Conservation (phyloP, 2,329 filamentous ascomycete species). For the Shiraia bambusicola region DNA sequence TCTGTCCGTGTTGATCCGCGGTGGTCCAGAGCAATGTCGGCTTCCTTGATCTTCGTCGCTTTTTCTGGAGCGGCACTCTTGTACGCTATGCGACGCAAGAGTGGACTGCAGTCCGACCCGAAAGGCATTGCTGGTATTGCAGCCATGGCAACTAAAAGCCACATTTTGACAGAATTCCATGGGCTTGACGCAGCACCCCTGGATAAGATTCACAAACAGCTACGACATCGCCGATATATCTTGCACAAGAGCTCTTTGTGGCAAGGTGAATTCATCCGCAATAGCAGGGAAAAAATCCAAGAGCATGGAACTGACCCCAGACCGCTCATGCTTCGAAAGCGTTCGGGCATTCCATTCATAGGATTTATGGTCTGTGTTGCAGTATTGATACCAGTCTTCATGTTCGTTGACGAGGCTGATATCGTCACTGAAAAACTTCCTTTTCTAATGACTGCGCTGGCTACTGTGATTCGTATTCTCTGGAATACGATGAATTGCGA, state of each 20-base stretch:
- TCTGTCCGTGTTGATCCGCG: conserved; percentile 57
- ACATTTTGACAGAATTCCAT: conserved; percentile 73
- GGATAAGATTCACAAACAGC: conserved; percentile 65
- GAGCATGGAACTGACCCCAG: conserved; percentile 56
- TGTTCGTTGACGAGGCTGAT: conserved; percentile 59
- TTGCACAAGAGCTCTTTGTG: conserved; percentile 71
- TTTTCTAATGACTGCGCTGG: conserved; percentile 65
- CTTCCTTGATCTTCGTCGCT: conserved; percentile 59
- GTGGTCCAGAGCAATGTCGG: conserved; percentile 64
- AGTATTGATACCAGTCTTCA: conserved; percentile 60
- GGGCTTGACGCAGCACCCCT: conserved; percentile 69
- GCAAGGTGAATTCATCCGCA: conserved; percentile 58
- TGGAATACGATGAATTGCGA: conserved; percentile 71
- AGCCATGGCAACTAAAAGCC: conserved; percentile 71
- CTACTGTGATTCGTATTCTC: conserved; percentile 66
- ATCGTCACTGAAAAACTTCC: conserved; percentile 62
- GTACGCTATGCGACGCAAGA: conserved; percentile 63
- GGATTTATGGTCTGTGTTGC: conserved; percentile 59
- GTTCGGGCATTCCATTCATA: conserved; percentile 63
- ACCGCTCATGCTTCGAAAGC: conserved; percentile 66
- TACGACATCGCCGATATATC: conserved; percentile 68
- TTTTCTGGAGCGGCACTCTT: conserved; percentile 60
- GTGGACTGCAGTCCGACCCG: conserved; percentile 67
- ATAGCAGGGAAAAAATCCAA: conserved; percentile 53
- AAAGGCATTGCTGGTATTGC: conserved; percentile 73